Percentiles rank a stretch among this genome's conserved stretches.
These are phyloP conservation scores for Penicillium verhagenii DNA, from an alignment of 495 filamentous ascomycete genomes.

Conservation along the genomic window DNA sequence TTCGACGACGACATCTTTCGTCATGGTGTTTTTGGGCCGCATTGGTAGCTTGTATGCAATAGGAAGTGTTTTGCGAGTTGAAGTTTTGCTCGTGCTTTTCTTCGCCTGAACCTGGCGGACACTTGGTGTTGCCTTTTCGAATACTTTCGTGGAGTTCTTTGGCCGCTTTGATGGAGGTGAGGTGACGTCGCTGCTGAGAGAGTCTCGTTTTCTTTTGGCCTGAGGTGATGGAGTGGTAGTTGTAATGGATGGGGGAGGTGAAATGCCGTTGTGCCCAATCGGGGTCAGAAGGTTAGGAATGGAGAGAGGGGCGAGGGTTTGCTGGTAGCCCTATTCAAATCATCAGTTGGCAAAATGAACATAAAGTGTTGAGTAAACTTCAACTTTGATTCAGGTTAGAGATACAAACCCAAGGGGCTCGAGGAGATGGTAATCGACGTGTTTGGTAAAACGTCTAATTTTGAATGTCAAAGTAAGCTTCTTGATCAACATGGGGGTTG, in stretches of 20 bases:
- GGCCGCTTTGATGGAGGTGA: neutral
- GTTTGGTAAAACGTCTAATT: neutral
- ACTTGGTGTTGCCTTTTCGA: neutral
- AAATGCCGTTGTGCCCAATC: neutral
- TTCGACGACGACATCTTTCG: neutral
- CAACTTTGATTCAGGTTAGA: too few relatives aligned
- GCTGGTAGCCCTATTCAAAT: neutral
- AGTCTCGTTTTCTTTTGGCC: neutral
- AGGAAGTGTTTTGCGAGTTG: neutral
- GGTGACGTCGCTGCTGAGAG: neutral
- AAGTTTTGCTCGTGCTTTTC: neutral
- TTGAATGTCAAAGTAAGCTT: neutral
- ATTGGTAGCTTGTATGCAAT: neutral
- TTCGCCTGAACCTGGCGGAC: neutral
- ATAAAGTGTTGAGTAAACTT: too few relatives aligned
- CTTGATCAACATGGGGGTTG: too few relatives aligned
- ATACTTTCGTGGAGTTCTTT: neutral
- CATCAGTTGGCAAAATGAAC: neutral
- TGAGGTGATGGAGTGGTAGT: neutral
- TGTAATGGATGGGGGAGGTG: neutral
- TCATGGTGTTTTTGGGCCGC: neutral
- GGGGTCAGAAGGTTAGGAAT: neutral
- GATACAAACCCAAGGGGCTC: neutral
- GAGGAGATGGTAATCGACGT: neutral
- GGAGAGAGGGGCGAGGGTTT: neutral